Percentiles rank a stretch among this genome's conserved stretches.
Evolutionary conservation across 2,329 filamentous ascomycete genomes (phyloP).

Genomic region (Trichophyton schoenleinii): DNA sequence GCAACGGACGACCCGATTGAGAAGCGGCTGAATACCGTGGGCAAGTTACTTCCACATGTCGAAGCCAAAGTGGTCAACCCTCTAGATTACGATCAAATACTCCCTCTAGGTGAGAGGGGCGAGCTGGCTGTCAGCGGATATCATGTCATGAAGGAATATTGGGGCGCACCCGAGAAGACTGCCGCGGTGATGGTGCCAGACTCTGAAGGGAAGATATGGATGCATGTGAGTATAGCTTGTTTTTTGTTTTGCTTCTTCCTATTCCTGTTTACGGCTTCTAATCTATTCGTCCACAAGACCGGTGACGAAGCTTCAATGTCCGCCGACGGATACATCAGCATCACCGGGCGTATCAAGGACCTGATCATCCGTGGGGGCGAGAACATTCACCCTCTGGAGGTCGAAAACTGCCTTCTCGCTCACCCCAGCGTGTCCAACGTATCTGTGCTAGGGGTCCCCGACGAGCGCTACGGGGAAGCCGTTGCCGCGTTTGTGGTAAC

Average conservation of each 20-base stretch:
- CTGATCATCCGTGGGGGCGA: slow-evolving; percentile 90
- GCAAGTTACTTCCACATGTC: slow-evolving; percentile 73
- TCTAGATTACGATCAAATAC: slow-evolving; percentile 42
- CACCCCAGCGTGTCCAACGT: slow-evolving; percentile 60
- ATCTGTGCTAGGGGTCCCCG: slow-evolving; percentile 71
- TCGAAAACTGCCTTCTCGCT: slow-evolving; percentile 75
- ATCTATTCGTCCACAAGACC: slow-evolving; percentile 39
- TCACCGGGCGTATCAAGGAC: slow-evolving; percentile 89
- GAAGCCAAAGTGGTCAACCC: slow-evolving; percentile 64
- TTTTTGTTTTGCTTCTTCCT: background rate
- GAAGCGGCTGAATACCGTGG: slow-evolving; percentile 64
- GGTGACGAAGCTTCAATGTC: slow-evolving; percentile 89
- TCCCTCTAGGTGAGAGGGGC: slow-evolving; percentile 56
- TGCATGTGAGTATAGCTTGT: slow-evolving; percentile 42
- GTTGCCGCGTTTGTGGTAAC: slow-evolving; percentile 72
- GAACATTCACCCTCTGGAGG: slow-evolving; percentile 87
- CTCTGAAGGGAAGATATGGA: slow-evolving; percentile 55
- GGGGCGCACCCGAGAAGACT: slow-evolving; percentile 58
- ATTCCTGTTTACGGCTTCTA: background rate
- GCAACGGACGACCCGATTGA: slow-evolving; percentile 59
- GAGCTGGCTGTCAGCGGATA: slow-evolving; percentile 80
- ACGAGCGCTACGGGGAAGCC: slow-evolving; percentile 71
- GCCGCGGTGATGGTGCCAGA: slow-evolving; percentile 52
- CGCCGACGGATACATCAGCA: slow-evolving; percentile 66
- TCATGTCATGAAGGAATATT: slow-evolving; percentile 84